phyloP scores from a whole-genome alignment of 371 early-diverging fungal species.

The Nosema muscidifuracis region DNA sequence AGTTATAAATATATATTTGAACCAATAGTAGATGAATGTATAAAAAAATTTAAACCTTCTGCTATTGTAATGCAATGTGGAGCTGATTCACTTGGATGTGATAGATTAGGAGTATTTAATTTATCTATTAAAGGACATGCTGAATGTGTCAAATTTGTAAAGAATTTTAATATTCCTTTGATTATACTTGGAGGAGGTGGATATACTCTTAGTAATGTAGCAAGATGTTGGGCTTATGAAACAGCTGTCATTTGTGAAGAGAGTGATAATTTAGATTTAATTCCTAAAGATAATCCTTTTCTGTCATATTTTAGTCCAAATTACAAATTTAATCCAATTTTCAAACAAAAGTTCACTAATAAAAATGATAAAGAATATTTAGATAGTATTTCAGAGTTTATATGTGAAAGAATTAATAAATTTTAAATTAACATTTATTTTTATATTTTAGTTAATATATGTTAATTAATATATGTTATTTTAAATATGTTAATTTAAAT shows the following conservation, averaged over 20 bases:
- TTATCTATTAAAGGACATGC: slow-evolving; percentile 78
- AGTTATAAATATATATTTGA: slow-evolving; percentile 74
- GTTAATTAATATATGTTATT: too few species aligned
- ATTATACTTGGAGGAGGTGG: slow-evolving; percentile 85
- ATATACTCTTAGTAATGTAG: slow-evolving; percentile 82
- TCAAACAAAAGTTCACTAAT: slow-evolving; percentile 35
- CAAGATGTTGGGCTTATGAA: slow-evolving; percentile 88
- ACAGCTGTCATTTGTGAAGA: slow-evolving; percentile 79
- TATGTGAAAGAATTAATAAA: slow-evolving; percentile 51
- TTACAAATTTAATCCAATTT: slow-evolving; percentile 29
- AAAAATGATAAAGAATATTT: slow-evolving; percentile 52
- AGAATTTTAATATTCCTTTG: slow-evolving; percentile 71
- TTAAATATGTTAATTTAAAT: too few species aligned
- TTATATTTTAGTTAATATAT: too few species aligned
- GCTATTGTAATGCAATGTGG: slow-evolving; percentile 84
- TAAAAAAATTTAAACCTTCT: slow-evolving; percentile 71
- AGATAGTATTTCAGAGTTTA: slow-evolving; percentile 45
- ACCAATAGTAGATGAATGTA: slow-evolving; percentile 70
- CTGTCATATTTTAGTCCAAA: slow-evolving; percentile 58
- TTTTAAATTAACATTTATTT: slow-evolving; percentile 18
- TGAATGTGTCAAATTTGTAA: slow-evolving; percentile 74
- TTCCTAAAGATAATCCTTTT: slow-evolving; percentile 59
- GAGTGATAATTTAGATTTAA: slow-evolving; percentile 63
- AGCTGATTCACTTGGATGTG: slow-evolving; percentile 82
- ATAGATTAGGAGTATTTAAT: slow-evolving; percentile 80